These are phyloP conservation scores for Hanseniaspora jakobsenii DNA, from an alignment of 805 yeast species.

Conservation along the genomic window DNA sequence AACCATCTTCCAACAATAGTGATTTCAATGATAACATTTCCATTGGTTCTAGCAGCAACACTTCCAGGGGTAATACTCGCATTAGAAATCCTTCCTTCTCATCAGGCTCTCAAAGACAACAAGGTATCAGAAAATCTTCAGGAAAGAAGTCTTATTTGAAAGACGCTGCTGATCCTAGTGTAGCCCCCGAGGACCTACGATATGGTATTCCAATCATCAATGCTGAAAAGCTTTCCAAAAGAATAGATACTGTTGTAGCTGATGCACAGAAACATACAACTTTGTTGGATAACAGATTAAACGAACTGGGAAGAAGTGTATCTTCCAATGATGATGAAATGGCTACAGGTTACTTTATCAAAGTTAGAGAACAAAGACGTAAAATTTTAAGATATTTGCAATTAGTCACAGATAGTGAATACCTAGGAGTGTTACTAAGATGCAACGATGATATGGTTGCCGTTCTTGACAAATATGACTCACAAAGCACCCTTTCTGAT, in stretches of 20 bases:
- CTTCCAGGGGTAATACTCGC: no score
- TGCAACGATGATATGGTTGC: conserved; percentile 84
- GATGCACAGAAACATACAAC: conserved; percentile 67
- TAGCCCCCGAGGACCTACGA: conserved; percentile 25
- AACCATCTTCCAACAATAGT: no score
- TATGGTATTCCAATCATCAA: conserved; percentile 54
- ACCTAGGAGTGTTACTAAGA: conserved; percentile 70
- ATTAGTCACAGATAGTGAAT: conserved; percentile 71
- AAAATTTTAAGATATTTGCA: conserved; percentile 73
- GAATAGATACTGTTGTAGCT: conserved; percentile 54
- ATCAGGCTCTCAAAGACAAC: no score
- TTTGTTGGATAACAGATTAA: conserved; percentile 49
- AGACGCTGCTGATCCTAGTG: conserved; percentile 39
- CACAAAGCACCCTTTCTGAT: conserved; percentile 35
- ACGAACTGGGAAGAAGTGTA: conserved; percentile 35
- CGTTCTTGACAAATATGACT: conserved; percentile 58
- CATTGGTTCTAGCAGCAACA: no score
- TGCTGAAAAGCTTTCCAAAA: conserved; percentile 59
- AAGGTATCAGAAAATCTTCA: background rate
- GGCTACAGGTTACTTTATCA: conserved; percentile 56
- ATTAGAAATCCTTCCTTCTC: no score
- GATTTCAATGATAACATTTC: no score
- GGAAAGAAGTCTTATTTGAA: conserved; percentile 25
- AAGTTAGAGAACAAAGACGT: conserved; percentile 64
- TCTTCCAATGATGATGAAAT: conserved; percentile 52